Base-by-base conservation (phyloP, 2,329 filamentous ascomycete species). In the Xylaria multiplex region DNA sequence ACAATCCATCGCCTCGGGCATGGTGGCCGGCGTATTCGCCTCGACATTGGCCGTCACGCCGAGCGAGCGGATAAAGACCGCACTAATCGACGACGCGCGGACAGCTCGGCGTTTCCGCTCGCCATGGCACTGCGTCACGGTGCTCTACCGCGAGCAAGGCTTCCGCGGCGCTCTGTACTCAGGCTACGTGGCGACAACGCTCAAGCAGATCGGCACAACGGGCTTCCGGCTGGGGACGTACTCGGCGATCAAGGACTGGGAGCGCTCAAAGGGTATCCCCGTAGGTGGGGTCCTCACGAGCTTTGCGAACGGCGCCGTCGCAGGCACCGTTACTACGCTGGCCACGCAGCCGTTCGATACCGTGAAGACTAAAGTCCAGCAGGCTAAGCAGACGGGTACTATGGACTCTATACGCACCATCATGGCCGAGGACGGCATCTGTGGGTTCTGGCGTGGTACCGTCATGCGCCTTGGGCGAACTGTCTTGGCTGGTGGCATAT, bases 51-150 rank as follows among this genome's bases (percentile, higher is more conserved):
- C 86, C 43, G 87, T 90, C 2, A 90, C 88, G 16, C 88, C 88
- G 0, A 86, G 85, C 0, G 88, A 90, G 74, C 82, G 88, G 48
- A 85, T 90, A 76, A 90, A 90, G 74, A 90, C 88, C 0, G 87
- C 86, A 1, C 76, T 89, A 13, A 90, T 90, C 66, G 87, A 90
- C 73, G 87, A 90, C 71, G 86, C 76, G 40, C 69, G 70, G 16
- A 75, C 74, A 3, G 7, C 22, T n/a, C 71, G 57, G 8, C 74
- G 74, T 19, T 89, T 87, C 74, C 78, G 77, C 1, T 82, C 80
- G 4, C 81, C 85, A 0, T 69, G 80, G 42, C 85, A 89, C 71
- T 86, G 85, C 35, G 79, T 85, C 2, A 73, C 73, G 2, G 77
- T 81, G 0, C 80, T 90, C 1, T 77, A 84, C 67, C 76, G 78